Base-by-base conservation (phyloP, 2,329 filamentous ascomycete species). In the Ceratocystiopsis brevicomis region DNA sequence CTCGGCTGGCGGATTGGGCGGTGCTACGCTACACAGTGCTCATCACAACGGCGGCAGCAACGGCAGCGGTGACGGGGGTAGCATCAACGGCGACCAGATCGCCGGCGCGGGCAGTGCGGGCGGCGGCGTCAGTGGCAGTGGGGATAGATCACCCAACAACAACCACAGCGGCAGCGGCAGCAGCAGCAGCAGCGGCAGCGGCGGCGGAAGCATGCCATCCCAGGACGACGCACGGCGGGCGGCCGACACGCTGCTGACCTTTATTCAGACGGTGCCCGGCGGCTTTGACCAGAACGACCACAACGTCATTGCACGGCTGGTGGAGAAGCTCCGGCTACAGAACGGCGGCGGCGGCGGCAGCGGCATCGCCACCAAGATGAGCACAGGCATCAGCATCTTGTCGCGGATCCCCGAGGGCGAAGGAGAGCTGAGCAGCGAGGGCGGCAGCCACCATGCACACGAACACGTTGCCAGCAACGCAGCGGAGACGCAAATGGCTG, bases 141-240 rank as follows among this genome's bases (percentile, higher is more conserved):
- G 47, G 50, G 32, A 37, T 10, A 21, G 37, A 2, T 4, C 34
- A 49, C 16, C 45, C 47, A 10, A 45, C 57, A 40, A 62, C 60
- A 15, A 59, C 62, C 2, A 63, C 74, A 63, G 73, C 47, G 25
- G 14, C 37, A 19, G 69, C 71, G 37, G 69, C 74, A n/a, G n/a
- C n/a, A n/a, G n/a, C n/a, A 11, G 32, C 10, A 11, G 10, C 11
- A 14, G 11, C 41, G 69, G 78, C 1, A 71, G 61, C 25, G 81
- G 80, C 2, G 12, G 4, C 41, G 69, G 78, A 1, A 71, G 61
- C 25, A 81, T 80, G 2, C 81, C 81, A 0, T 85, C 79, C 0
- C 81, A 86, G 51, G 86, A 95, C 52, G 86, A 96, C 57, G 87
- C 87, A 4, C 73, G 82, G 36, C 71, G 76, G 42, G 88, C 87